These are phyloP conservation scores for Exophiala lecanii-corni DNA, from an alignment of 2,329 filamentous ascomycete species.

Conservation along the genomic window DNA sequence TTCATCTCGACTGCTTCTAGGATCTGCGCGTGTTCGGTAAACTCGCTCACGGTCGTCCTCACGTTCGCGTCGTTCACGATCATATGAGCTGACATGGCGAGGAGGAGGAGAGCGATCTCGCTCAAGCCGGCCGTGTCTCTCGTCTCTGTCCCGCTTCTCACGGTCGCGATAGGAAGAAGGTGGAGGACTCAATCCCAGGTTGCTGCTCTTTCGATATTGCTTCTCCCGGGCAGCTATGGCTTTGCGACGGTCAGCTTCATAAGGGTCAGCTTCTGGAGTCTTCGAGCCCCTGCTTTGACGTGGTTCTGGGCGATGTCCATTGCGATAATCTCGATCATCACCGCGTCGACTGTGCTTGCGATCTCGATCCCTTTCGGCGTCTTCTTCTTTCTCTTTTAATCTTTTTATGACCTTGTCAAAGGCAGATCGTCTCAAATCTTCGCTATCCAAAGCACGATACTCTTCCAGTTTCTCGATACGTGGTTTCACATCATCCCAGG, in stretches of 20 bases:
- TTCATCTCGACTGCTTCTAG: slow-evolving; percentile 75
- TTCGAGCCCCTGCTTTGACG: slow-evolving; percentile 61
- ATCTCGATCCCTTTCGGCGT: slow-evolving; percentile 60
- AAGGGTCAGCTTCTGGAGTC: slow-evolving; percentile 86
- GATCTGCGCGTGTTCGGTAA: slow-evolving; percentile 76
- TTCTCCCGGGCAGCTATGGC: slow-evolving; percentile 91
- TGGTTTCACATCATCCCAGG: slow-evolving; percentile 80
- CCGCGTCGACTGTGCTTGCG: slow-evolving; percentile 53
- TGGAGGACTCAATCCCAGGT: slow-evolving; percentile 51
- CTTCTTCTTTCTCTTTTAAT: slow-evolving; percentile 85
- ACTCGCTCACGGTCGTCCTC: slow-evolving; percentile 86
- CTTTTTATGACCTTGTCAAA: slow-evolving; percentile 92
- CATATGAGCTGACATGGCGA: slow-evolving; percentile 51
- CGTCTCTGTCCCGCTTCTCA: slow-evolving; percentile 39
- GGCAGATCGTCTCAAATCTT: slow-evolving; percentile 74
- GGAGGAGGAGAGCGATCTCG: slow-evolving; percentile 32
- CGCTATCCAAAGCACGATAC: slow-evolving; percentile 74
- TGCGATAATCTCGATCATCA: slow-evolving; percentile 56
- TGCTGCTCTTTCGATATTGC: slow-evolving; percentile 79
- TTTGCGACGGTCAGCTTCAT: slow-evolving; percentile 91
- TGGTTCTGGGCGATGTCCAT: slow-evolving; percentile 30
- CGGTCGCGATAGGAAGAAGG: slow-evolving; percentile 35
- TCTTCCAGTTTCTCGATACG: slow-evolving; percentile 78
- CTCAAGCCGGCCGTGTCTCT: slow-evolving; percentile 31
- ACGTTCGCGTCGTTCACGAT: slow-evolving; percentile 78